Conservation (phyloP, 2,329 filamentous ascomycete species). For the Samsoniella hepiali region DNA sequence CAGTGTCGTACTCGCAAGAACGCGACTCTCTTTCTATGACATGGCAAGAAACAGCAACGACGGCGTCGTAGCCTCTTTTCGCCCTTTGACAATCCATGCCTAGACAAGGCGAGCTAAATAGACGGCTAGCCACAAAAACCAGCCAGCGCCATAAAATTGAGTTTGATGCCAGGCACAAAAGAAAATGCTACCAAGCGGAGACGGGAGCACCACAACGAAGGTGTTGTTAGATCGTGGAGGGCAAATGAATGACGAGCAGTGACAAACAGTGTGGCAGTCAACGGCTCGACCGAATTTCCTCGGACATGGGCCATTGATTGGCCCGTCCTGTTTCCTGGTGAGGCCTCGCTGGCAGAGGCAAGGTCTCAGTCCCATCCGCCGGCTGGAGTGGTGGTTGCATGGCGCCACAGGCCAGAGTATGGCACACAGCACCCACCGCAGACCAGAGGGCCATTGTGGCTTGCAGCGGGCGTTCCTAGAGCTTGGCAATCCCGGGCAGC, state of each 20-base stretch:
- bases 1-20: not conserved
- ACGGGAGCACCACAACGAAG: not conserved
- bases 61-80: conserved; percentile 9
- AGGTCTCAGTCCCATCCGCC: conserved; percentile 3
- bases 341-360: not conserved
- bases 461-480: conserved; percentile 1
- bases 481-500: conserved; percentile 1
- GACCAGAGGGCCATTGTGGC: conserved; percentile 1
- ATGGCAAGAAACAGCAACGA: not conserved
- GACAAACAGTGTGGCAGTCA: not conserved
- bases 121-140: not conserved
- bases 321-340: conserved; percentile 1
- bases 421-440: not conserved
- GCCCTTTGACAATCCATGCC: conserved; percentile 7
- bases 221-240: not conserved
- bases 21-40: not conserved
- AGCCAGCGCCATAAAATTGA: not conserved
- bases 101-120: not conserved
- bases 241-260: not conserved
- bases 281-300: conserved; percentile 15
- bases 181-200: not conserved
- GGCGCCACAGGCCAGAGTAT: not conserved
- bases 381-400: not conserved
- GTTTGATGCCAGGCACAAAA: conserved; percentile 6
- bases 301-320: not conserved